A percentile compares a stretch with the other conserved stretches of the same genome.
Evolutionary conservation across 371 early-diverging fungal species (phyloP).

Genomic region (Mortierella sp.): DNA sequence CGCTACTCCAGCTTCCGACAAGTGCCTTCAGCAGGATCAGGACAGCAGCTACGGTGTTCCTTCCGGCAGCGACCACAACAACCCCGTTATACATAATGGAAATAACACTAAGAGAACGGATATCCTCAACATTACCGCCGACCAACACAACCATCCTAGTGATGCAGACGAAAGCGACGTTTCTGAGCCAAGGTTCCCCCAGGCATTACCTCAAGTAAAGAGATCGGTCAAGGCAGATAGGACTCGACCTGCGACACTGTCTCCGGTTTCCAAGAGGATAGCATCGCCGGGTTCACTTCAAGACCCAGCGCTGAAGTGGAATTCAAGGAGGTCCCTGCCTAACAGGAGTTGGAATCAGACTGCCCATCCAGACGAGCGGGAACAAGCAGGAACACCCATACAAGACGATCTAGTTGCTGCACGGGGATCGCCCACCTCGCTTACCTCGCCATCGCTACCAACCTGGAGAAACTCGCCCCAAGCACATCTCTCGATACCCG

Average conservation of each 20-base stretch:
- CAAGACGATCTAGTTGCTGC: background rate
- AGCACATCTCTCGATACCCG: constrained; percentile 14
- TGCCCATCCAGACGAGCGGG: background rate
- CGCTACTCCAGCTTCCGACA: background rate
- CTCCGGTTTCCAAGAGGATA: background rate
- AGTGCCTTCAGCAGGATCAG: background rate
- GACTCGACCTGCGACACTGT: background rate
- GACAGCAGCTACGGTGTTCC: background rate
- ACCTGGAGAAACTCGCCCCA: constrained; percentile 40
- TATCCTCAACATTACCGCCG: background rate
- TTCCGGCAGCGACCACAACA: background rate
- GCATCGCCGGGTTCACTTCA: background rate
- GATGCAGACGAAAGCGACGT: constrained; percentile 1
- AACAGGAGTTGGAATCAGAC: background rate
- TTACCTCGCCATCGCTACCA: background rate
- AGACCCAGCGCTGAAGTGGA: background rate
- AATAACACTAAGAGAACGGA: background rate
- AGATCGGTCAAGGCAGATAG: background rate
- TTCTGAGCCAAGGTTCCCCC: background rate
- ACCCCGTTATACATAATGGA: background rate
- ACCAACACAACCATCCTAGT: background rate
- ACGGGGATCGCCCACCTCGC: background rate
- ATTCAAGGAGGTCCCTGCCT: background rate
- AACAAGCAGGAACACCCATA: background rate
- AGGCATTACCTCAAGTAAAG: background rate